These are phyloP conservation scores for Ustanciosporium gigantosporum DNA, from an alignment of 1,284 basidiomycete genomes.

Conservation along the genomic window DNA sequence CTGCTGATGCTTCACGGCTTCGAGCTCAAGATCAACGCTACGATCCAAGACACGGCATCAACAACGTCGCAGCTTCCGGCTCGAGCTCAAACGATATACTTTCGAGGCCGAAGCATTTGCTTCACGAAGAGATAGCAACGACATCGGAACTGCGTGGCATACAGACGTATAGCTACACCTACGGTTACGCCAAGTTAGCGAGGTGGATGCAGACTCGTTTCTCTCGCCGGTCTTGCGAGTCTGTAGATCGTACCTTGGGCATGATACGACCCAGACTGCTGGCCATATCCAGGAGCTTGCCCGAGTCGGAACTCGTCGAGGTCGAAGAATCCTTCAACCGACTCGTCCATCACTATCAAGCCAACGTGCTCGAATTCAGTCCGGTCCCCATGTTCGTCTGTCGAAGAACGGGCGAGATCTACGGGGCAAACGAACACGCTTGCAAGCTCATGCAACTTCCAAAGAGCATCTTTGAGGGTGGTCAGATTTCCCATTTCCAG, in stretches of 20 bases:
- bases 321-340: conserved; percentile 29
- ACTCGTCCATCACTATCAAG: conserved; percentile 23
- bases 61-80: background rate
- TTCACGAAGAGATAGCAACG: conserved; percentile 31
- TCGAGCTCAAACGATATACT: conserved; percentile 19
- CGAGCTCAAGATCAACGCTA: background rate
- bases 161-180: conserved; percentile 27
- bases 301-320: conserved; percentile 26
- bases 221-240: conserved; percentile 19
- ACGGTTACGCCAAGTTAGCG: conserved; percentile 39
- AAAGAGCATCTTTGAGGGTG: conserved; percentile 19
- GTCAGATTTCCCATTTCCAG: conserved; percentile 39
- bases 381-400: conserved; percentile 28
- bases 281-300: conserved; percentile 17
- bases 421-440: conserved; percentile 27
- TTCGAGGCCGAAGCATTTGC: conserved; percentile 10
- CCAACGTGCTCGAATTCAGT: conserved; percentile 27
- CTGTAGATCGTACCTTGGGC: conserved; percentile 19
- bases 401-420: conserved; percentile 37
- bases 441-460: conserved; percentile 24
- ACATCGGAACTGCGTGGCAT: conserved; percentile 17
- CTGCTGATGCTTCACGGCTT: background rate
- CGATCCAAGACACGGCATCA: background rate
- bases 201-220: conserved; percentile 39
- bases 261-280: conserved; percentile 29